Percentiles rank a stretch among this genome's conserved stretches.
phyloP scores from a whole-genome alignment of 768 basidiomycete genomes.

The Mycena amicta region DNA sequence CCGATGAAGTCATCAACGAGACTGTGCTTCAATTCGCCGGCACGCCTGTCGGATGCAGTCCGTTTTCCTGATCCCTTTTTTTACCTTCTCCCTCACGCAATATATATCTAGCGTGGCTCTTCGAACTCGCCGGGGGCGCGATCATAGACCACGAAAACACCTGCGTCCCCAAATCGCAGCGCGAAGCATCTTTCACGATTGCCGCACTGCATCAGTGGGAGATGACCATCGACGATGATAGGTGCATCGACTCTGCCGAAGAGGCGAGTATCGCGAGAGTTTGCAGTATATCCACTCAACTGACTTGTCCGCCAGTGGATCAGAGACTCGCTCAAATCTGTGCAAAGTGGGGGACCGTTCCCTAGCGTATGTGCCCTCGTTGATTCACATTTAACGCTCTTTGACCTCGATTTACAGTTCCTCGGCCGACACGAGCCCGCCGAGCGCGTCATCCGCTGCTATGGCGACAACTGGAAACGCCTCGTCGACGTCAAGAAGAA shows the following conservation, averaged over 20 bases:
- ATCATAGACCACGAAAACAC: constrained; percentile 71
- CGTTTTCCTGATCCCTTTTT: constrained; percentile 43
- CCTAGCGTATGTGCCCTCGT: constrained; percentile 66
- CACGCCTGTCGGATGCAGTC: constrained; percentile 91
- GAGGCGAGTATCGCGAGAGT: constrained; percentile 48
- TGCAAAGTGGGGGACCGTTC: constrained; percentile 77
- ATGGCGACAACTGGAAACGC: constrained; percentile 74
- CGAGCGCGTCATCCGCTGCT: constrained; percentile 64
- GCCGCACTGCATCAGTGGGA: constrained; percentile 94
- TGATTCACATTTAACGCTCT: constrained; percentile 12
- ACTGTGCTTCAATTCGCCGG: constrained; percentile 81
- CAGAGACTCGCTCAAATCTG: constrained; percentile 65
- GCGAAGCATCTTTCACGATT: constrained; percentile 82
- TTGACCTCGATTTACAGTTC: constrained; percentile 49
- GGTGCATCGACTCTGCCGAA: constrained; percentile 83
- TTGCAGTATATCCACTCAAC: too few species aligned
- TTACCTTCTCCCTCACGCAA: background rate
- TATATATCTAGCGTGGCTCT: constrained; percentile 74
- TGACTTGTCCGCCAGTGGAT: constrained; percentile 68
- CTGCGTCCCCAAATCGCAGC: constrained; percentile 76
- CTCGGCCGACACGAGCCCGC: constrained; percentile 71
- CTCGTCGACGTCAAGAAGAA: constrained; percentile 69
- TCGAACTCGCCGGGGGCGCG: constrained; percentile 87
- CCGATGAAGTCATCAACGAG: constrained; percentile 83
- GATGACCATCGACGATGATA: constrained; percentile 75